These are phyloP conservation scores for Exidia glandulosa DNA, from an alignment of 768 basidiomycete genomes.

Conservation along the genomic window DNA sequence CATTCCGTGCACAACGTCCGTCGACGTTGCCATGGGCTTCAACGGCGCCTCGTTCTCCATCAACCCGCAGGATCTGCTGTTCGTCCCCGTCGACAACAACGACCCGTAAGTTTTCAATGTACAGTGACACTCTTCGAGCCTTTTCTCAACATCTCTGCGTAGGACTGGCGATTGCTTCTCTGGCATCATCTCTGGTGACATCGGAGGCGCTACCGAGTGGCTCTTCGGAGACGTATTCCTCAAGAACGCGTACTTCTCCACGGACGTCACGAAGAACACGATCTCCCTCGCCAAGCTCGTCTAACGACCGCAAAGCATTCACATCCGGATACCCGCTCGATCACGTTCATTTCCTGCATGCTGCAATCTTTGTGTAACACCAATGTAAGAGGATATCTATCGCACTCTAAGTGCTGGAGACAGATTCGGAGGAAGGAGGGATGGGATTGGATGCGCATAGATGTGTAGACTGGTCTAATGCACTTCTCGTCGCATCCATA, in stretches of 20 bases:
- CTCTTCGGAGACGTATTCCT: constrained; percentile 38
- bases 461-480: no score
- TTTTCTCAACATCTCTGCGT: no score
- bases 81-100: constrained; percentile 41
- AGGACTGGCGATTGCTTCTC: constrained; percentile 58
- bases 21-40: constrained; percentile 44
- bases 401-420: no score
- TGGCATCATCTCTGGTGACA: constrained; percentile 52
- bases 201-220: constrained; percentile 54
- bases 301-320: constrained; percentile 14
- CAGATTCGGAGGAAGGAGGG: no score
- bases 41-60: constrained; percentile 50
- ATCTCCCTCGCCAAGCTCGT: constrained; percentile 49
- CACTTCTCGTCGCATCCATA: no score
- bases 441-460: no score
- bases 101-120: no score
- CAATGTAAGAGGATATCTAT: no score
- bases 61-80: constrained; percentile 53
- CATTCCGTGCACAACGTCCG: constrained; percentile 52
- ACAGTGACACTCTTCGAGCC: no score
- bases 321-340: no score
- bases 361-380: no score
- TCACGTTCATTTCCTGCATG: no score
- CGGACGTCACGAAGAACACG: constrained; percentile 44
- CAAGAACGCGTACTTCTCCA: constrained; percentile 44